Conservation (phyloP, 352 stramenopile genomes). For the Aphanomyces euteiches region DNA sequence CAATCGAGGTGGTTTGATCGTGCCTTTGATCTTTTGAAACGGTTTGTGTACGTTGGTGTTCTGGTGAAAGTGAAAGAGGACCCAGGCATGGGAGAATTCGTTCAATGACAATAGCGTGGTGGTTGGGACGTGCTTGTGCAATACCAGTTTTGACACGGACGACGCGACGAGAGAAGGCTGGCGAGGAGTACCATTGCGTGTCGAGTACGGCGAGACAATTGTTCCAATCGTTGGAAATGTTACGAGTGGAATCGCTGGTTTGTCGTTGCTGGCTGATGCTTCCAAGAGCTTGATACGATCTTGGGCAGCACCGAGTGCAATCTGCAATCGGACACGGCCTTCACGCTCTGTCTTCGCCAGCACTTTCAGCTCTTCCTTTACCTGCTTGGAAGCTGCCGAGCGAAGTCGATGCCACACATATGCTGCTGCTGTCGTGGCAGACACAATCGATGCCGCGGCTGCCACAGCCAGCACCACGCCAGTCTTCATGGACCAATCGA, state of each 20-base stretch:
- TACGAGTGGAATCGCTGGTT: slow-evolving; percentile 2
- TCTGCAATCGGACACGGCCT: slow-evolving; percentile 27
- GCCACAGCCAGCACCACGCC: neutral
- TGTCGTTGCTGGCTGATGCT: slow-evolving; percentile 1
- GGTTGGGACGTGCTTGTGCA: slow-evolving; percentile 68
- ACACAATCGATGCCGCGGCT: slow-evolving; percentile 2
- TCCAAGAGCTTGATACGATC: slow-evolving; percentile 23
- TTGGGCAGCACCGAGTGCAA: slow-evolving; percentile 18
- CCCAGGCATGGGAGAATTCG: slow-evolving; percentile 86
- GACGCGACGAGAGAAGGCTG: slow-evolving; percentile 72
- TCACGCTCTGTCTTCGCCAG: slow-evolving; percentile 23
- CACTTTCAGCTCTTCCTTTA: slow-evolving; percentile 18
- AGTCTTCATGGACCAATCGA: too few relatives aligned
- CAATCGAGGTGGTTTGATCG: slow-evolving; percentile 41
- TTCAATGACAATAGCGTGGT: slow-evolving; percentile 73
- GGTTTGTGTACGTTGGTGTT: slow-evolving; percentile 86
- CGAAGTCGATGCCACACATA: slow-evolving; percentile 19
- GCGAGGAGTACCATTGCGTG: slow-evolving; percentile 55
- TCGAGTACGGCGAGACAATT: slow-evolving; percentile 27
- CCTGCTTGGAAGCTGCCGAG: neutral
- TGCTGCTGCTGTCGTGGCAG: neutral
- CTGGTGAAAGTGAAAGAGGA: slow-evolving; percentile 90
- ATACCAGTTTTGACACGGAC: slow-evolving; percentile 62
- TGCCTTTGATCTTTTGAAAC: slow-evolving; percentile 34
- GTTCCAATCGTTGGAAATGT: slow-evolving; percentile 23